Evolutionary conservation across 129 eudicot genomes (phyloP), one percentile per base, ranked within the genome.

Genomic region (Chrysanthemum makinoi): DNA sequence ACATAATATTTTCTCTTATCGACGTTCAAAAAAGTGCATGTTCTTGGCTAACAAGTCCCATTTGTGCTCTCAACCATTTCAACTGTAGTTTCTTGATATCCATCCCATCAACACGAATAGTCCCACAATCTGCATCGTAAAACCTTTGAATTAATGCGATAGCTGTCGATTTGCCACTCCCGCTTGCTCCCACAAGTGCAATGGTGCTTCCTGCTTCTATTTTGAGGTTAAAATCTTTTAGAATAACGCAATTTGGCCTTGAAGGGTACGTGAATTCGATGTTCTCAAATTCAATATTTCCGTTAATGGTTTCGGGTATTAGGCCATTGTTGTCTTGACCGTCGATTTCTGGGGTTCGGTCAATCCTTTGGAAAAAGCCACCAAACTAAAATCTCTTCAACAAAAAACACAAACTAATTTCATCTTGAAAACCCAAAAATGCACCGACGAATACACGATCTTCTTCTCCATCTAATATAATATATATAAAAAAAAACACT

Each of bases 21-120:
- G 98, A 89, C n/a, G 96, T 89, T 35, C 96, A 97, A 73, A 94
- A 94, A 13, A 94, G 47, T 0, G 98, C 98, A 46, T 94, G 95
- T 49, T 94, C 98, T 82, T 94, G 98, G 60, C 98, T 89, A 49
- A 94, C 97, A 24, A 94, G 79, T 18, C 98, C 98, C 98, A 89
- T 94, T 66, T 87, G 85, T 35, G 75, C 83, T 70, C 97, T 84
- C 59, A 94, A 62, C 98, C 98, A 89, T 84, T 87, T 89, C 79
- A 94, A 65, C 78, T 80, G 86, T 76, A 89, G 64, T 17, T 73
- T 79, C 73, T 75, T 83, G 59, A 94, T 89, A 69, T 89, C 93
- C 14, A 84, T 72, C 11, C 97, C 95, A 80, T 94, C 97, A 18
- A 94, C 82, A 43, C 81, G 80, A 48, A 94, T 83, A 57, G 73